phyloP scores from a whole-genome alignment of 345 rosid genomes.

The Eucalyptus cloeziana region DNA sequence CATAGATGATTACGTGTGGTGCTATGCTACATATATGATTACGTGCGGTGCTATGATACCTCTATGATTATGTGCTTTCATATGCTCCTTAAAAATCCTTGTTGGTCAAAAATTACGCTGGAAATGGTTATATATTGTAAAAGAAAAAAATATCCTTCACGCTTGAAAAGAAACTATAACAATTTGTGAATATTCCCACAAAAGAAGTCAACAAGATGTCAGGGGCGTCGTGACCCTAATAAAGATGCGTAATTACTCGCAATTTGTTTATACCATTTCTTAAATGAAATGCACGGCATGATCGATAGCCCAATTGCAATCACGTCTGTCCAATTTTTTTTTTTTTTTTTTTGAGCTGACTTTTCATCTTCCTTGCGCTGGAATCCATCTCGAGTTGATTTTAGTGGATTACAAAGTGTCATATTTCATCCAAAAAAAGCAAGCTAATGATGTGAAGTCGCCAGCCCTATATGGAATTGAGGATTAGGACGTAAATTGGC shows the following conservation, averaged over 20 bases:
- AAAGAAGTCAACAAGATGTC: background rate
- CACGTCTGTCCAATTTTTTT: background rate
- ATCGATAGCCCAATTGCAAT: background rate
- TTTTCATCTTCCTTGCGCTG: background rate
- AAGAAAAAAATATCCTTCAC: background rate
- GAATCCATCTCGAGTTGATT: background rate
- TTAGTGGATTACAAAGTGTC: background rate
- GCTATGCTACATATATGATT: background rate
- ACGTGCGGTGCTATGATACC: too few species aligned
- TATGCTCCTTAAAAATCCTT: too few species aligned
- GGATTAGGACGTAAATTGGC: background rate
- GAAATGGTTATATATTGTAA: background rate
- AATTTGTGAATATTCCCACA: background rate
- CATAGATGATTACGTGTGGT: accelerated
- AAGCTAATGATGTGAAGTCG: too few species aligned
- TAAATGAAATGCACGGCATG: background rate
- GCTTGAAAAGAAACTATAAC: background rate
- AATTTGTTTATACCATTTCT: background rate
- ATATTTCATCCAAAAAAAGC: background rate
- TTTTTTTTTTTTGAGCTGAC: background rate
- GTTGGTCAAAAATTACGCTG: background rate
- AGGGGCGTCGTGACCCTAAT: background rate
- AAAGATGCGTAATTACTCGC: background rate
- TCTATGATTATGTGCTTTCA: too few species aligned
- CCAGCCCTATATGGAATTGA: background rate